Percentiles rank a stretch among this genome's conserved stretches.
Conservation (phyloP, 23 red algal species). For the Chondrus crispus region DNA sequence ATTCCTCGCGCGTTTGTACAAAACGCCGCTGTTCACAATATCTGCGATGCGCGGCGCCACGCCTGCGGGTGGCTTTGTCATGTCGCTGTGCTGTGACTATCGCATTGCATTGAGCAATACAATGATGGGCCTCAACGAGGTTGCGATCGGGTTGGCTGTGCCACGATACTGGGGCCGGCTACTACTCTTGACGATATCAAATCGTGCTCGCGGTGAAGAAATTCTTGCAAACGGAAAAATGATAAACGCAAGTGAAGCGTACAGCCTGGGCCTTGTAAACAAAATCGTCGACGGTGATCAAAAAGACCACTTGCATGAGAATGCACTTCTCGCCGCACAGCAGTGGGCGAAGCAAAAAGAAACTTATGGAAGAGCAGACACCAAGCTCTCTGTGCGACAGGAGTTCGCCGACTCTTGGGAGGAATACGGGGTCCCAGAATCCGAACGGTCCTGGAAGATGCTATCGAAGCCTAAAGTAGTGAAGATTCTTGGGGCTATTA, state of each 20-base stretch:
- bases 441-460: slow-evolving; percentile 22
- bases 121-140: slow-evolving; percentile 63
- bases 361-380: slow-evolving; percentile 22
- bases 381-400: slow-evolving; percentile 21
- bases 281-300: not conserved
- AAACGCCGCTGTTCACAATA: slow-evolving; percentile 54
- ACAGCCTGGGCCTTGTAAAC: slow-evolving; percentile 34
- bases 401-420: slow-evolving; percentile 59
- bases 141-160: slow-evolving; percentile 52
- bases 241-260: slow-evolving; percentile 9
- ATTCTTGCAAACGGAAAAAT: slow-evolving; percentile 42
- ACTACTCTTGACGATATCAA: not conserved
- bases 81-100: slow-evolving; percentile 66
- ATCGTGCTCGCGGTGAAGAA: slow-evolving; percentile 18
- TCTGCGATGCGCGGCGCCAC: slow-evolving; percentile 52
- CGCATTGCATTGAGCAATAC: slow-evolving; percentile 35
- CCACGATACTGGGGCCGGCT: slow-evolving; percentile 54
- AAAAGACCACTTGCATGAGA: not conserved
- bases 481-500: not conserved
- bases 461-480: slow-evolving; percentile 27
- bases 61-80: slow-evolving; percentile 49
- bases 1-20: slow-evolving; percentile 72
- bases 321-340: not conserved
- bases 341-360: not conserved
- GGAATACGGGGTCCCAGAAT: slow-evolving; percentile 35